These are phyloP conservation scores for Erysimum cheiri DNA, from an alignment of 441 rosid genomes.

Conservation along the genomic window DNA sequence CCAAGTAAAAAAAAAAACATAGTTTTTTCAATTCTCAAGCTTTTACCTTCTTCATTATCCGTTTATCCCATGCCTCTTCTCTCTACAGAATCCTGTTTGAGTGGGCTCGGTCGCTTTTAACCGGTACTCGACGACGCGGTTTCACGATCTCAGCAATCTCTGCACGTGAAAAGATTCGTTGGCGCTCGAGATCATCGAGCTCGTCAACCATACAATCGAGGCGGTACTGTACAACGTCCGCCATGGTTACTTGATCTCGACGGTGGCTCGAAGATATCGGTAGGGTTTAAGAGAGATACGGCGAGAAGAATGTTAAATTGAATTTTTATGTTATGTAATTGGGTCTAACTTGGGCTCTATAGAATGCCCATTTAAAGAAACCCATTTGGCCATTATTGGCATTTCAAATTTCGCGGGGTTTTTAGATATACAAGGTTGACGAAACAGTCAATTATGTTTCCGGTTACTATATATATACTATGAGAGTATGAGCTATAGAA, in stretches of 20 bases:
- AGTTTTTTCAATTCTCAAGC: not conserved
- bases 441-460: not conserved
- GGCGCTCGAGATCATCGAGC: not conserved
- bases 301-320: not conserved
- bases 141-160: not conserved
- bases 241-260: too few relatives aligned
- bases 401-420: too few relatives aligned
- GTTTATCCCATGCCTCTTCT: constrained; percentile 72
- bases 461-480: too few relatives aligned
- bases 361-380: not conserved
- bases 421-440: too few relatives aligned
- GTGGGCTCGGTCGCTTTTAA: not conserved
- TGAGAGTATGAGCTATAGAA: too few relatives aligned
- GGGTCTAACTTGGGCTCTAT: not conserved
- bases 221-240: not conserved
- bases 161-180: not conserved
- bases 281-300: not conserved
- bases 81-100: constrained; percentile 60
- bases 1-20: not conserved
- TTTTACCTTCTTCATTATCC: constrained; percentile 82
- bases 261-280: not conserved
- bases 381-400: not conserved
- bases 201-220: not conserved
- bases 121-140: not conserved
- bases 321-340: not conserved